A percentile compares a stretch with the other conserved stretches of the same genome.
These are phyloP conservation scores for Metschnikowia borealis DNA, from an alignment of 805 yeast species.

Conservation along the genomic window DNA sequence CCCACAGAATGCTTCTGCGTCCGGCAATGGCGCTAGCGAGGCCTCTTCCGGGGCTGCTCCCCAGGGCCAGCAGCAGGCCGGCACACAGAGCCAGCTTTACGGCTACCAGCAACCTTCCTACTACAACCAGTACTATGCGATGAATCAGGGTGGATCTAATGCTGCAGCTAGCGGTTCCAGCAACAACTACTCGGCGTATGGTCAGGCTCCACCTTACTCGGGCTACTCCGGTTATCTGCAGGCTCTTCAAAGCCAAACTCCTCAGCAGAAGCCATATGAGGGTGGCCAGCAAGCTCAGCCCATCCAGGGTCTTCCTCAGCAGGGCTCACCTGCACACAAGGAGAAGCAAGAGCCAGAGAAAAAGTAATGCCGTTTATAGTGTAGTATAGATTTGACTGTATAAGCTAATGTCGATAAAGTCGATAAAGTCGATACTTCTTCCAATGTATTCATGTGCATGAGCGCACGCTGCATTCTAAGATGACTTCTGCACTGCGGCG, in stretches of 20 bases:
- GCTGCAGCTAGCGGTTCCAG: constrained; percentile 6
- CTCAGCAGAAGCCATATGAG: constrained; percentile 15
- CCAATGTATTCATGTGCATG: neutral
- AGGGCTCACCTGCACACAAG: constrained; percentile 14
- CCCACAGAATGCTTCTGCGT: constrained; percentile 8
- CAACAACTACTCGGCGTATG: constrained; percentile 16
- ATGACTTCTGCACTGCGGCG: neutral
- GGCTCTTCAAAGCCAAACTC: constrained; percentile 10
- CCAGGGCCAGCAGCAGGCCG: constrained; percentile 12
- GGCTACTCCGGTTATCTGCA: constrained; percentile 15
- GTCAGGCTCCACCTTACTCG: constrained; percentile 17
- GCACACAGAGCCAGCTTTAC: constrained; percentile 16
- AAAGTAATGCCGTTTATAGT: constrained; percentile 13
- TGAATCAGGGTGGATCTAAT: constrained; percentile 27
- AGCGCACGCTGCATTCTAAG: neutral
- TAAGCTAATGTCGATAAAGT: neutral
- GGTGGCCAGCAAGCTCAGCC: constrained; percentile 13
- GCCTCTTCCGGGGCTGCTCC: constrained; percentile 11
- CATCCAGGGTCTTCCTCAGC: constrained; percentile 11
- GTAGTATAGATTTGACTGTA: constrained; percentile 9
- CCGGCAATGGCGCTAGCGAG: constrained; percentile 6
- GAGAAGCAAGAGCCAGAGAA: constrained; percentile 17
- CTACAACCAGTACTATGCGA: constrained; percentile 44
- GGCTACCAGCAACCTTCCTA: constrained; percentile 20
- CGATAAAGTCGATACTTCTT: neutral